phyloP scores from a whole-genome alignment of 2,329 filamentous ascomycete genomes.

The Aspergillus terreus region DNA sequence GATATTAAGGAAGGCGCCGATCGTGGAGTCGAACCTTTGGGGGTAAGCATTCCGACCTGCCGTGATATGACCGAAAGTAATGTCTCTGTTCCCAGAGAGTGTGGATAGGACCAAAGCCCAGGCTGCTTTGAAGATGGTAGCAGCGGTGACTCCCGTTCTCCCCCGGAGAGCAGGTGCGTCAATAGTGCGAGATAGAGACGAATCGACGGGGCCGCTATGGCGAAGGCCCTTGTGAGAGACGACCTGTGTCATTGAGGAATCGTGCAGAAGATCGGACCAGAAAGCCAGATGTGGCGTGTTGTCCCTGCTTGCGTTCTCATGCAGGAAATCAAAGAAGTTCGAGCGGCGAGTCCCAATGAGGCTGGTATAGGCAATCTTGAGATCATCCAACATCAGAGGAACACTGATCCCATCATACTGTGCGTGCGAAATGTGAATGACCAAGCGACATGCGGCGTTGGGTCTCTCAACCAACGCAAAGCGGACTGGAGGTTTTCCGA shows the following conservation, averaged over 20 bases:
- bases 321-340: not conserved
- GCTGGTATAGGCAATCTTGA: not conserved
- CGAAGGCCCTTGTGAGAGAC: not conserved
- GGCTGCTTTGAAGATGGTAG: conserved; percentile 52
- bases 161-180: not conserved
- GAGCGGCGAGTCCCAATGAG: not conserved
- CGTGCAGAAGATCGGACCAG: not conserved
- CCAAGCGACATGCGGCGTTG: not conserved
- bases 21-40: conserved; percentile 20
- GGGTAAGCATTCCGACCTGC: conserved; percentile 46
- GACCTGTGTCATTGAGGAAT: not conserved
- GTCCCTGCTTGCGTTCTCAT: not conserved
- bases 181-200: not conserved
- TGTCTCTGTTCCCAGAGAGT: conserved; percentile 47
- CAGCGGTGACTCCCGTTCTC: conserved; percentile 13
- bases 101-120: conserved; percentile 56
- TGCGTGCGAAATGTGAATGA: not conserved
- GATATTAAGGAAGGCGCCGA: conserved; percentile 21
- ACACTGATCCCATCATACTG: not conserved
- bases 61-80: conserved; percentile 56
- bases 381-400: not conserved
- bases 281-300: not conserved
- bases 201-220: not conserved
- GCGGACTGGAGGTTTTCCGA: not conserved
- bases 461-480: not conserved